Conservation (phyloP, 352 stramenopile species). For the Pythium aristosporum region DNA sequence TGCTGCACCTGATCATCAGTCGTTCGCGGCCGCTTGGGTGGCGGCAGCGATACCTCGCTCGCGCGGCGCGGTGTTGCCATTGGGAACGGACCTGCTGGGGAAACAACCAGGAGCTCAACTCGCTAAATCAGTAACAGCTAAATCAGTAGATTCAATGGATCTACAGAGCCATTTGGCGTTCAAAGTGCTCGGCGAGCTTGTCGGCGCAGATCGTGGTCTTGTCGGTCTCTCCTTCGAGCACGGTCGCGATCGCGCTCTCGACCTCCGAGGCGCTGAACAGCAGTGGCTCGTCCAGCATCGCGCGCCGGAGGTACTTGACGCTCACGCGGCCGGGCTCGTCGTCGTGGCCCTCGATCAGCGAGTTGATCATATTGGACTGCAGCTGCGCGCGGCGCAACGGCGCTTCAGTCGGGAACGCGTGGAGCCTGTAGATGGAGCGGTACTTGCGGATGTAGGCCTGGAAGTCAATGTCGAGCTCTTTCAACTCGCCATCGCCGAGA, state of each 20-base stretch:
- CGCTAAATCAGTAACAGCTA: background rate
- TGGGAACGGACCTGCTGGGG: background rate
- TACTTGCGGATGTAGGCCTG: conserved; percentile 72
- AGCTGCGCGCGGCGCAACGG: conserved; percentile 54
- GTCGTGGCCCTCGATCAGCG: conserved; percentile 54
- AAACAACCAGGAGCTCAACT: background rate
- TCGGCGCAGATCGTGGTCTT: conserved; percentile 45
- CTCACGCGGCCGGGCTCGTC: conserved; percentile 50
- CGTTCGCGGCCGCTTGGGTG: conserved; percentile 1
- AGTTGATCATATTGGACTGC: conserved; percentile 72
- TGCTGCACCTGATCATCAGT: background rate
- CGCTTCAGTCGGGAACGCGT: conserved; percentile 55
- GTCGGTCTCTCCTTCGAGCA: conserved; percentile 38
- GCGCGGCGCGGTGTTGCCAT: background rate
- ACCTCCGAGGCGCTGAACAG: conserved; percentile 77
- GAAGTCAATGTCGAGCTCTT: conserved; percentile 82
- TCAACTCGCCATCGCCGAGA: conserved; percentile 74
- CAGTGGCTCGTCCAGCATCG: conserved; percentile 70
- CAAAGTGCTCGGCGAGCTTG: conserved; percentile 65
- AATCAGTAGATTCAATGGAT: background rate
- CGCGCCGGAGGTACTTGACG: conserved; percentile 53
- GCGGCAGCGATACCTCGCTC: background rate
- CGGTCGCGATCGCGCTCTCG: conserved; percentile 47
- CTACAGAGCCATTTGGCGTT: conserved; percentile 19
- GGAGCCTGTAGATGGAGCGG: conserved; percentile 75